Base-by-base conservation (phyloP, 371 early-diverging fungal species). In the Caulochytrium protostelioides region DNA sequence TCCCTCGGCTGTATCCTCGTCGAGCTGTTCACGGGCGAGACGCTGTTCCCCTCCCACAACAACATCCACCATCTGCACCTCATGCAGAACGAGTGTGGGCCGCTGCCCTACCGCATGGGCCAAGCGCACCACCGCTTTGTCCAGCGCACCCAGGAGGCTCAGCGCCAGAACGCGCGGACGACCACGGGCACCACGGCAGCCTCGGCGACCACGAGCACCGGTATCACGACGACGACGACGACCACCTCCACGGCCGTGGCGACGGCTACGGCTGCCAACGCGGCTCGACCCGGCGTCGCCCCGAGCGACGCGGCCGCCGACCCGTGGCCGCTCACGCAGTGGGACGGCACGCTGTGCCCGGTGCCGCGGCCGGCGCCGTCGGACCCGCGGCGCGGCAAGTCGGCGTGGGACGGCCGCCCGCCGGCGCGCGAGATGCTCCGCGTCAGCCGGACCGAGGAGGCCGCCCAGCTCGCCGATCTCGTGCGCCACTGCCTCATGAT, bases 1-100 rank as follows among this genome's bases (percentile, higher is more conserved):
- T 89, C 90, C 3, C 56, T 90, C 38, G 95, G 95, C 2, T 94
- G 95, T 54, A 89, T 94, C 32, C 59, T 94, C 3, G 72, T 85
- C 12, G 95, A 94, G 56, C 69, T 94, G 28, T 65, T 76, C 27
- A 90, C 84, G 0, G 95, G 95, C 7, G 84, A 84, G 41, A 89
- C 95, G 1, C 53, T 94, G 34, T 94, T 94, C 52, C 83, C 83
- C 44, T 82, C 86, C 1, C 83, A 81, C 35, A 82, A 85, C 44
- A 76, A 85, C 54, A 48, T 72, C 16, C 73, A 74, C 32, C 77
- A 77, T 42, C 42, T 77, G 23, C 73, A 73, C 5, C 69, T 77
- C 66, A 77, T 77, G 77, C 62, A 70, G 21, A 60, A 47, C 6
- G 65, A 72, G n/a, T 41, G 74, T 1, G 74, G 74, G 9, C 43